Evolutionary conservation across 805 yeast genomes (phyloP).

Genomic region (Zygoascus flipseniorum): DNA sequence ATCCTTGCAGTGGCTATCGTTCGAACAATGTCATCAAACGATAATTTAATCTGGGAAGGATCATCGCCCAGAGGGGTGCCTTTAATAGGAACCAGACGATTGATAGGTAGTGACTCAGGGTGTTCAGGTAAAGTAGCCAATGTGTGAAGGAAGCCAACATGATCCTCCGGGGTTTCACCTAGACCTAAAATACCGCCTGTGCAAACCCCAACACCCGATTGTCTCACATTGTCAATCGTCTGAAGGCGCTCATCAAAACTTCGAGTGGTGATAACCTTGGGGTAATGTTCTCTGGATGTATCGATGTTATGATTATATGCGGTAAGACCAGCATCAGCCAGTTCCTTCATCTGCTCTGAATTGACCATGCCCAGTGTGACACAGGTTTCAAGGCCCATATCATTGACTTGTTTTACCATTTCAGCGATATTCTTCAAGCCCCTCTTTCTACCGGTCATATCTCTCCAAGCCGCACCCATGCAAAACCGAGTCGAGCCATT

Average conservation of each 20-base stretch:
- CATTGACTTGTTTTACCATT: conserved; percentile 58
- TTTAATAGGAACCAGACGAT: conserved; percentile 65
- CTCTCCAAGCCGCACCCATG: conserved; percentile 86
- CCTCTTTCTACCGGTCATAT: conserved; percentile 67
- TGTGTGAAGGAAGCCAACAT: conserved; percentile 57
- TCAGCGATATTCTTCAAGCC: conserved; percentile 53
- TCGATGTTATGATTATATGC: conserved; percentile 79
- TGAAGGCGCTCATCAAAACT: conserved; percentile 60
- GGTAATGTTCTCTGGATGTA: conserved; percentile 70
- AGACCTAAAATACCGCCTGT: conserved; percentile 76
- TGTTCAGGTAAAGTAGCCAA: conserved; percentile 60
- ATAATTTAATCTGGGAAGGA: conserved; percentile 26
- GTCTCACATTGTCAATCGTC: conserved; percentile 56
- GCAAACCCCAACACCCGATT: conserved; percentile 59
- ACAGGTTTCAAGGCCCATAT: conserved; percentile 65
- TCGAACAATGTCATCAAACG: conserved; percentile 51
- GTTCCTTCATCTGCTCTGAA: conserved; percentile 48
- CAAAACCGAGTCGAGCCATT: conserved; percentile 76
- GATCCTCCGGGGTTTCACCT: conserved; percentile 68
- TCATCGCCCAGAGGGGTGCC: conserved; percentile 64
- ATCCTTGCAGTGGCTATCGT: conserved; percentile 71
- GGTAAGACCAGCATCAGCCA: conserved; percentile 64
- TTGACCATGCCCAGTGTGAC: conserved; percentile 75
- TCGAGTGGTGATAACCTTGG: conserved; percentile 63
- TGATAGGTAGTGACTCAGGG: conserved; percentile 78